These are phyloP conservation scores for Anacardium occidentale DNA, from an alignment of 345 rosid species.

Conservation along the genomic window DNA sequence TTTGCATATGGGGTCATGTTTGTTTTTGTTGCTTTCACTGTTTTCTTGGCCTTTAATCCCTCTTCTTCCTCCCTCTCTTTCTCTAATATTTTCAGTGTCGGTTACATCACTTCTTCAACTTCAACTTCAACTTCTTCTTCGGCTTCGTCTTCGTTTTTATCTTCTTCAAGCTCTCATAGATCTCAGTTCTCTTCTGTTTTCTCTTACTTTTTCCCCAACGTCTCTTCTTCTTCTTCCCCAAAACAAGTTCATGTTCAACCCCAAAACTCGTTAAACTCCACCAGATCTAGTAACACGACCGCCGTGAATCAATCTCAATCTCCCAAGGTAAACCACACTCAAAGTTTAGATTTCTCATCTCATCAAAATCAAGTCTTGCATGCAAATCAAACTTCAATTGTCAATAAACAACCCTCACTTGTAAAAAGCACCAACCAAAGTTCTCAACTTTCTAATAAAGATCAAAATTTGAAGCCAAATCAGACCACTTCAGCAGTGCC, in stretches of 20 bases:
- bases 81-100: slow-evolving; percentile 40
- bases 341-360: background rate
- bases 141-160: slow-evolving; percentile 2
- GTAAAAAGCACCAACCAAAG: slow-evolving; percentile 17
- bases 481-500: slow-evolving; percentile 23
- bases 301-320: slow-evolving; percentile 10
- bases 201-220: slow-evolving; percentile 43
- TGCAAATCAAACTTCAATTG: slow-evolving; percentile 16
- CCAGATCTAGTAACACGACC: slow-evolving; percentile 32
- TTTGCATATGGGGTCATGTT: slow-evolving; percentile 64
- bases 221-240: slow-evolving; percentile 23
- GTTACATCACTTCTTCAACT: slow-evolving; percentile 11
- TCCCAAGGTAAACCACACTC: slow-evolving; percentile 24
- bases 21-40: slow-evolving; percentile 63
- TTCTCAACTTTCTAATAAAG: slow-evolving; percentile 20
- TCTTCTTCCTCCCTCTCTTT: slow-evolving; percentile 54
- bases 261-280: slow-evolving; percentile 14
- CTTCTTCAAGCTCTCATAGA: slow-evolving; percentile 40
- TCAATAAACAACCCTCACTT: slow-evolving; percentile 6
- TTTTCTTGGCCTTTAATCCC: slow-evolving; percentile 64
- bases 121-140: slow-evolving; percentile 26
- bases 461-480: slow-evolving; percentile 26
- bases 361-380: slow-evolving; percentile 14
- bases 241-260: background rate
- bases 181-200: slow-evolving; percentile 57